Percentiles rank a stretch among this genome's conserved stretches.
Evolutionary conservation across 1,284 basidiomycete genomes (phyloP).

Genomic region (Binderoboletus segoi): DNA sequence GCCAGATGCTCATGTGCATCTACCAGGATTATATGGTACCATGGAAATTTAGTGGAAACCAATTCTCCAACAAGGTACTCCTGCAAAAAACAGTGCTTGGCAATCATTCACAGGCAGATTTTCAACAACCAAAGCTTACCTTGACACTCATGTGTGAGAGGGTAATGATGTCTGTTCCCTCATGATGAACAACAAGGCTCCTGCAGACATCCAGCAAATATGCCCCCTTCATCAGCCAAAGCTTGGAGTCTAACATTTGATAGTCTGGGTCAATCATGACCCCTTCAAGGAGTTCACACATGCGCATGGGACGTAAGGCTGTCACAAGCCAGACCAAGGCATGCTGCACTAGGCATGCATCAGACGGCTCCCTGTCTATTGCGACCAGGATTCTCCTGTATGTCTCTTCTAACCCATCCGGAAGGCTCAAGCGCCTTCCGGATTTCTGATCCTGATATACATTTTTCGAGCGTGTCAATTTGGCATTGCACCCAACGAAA

Average conservation of each 20-base stretch:
- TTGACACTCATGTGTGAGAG: slow-evolving; percentile 13
- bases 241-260: not conserved
- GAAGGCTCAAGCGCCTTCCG: slow-evolving; percentile 6
- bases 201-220: slow-evolving; percentile 1
- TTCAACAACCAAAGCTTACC: not conserved
- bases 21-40: slow-evolving; percentile 1
- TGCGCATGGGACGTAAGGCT: not conserved
- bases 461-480: slow-evolving; percentile 8
- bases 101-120: not conserved
- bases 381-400: slow-evolving; percentile 11
- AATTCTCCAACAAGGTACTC: slow-evolving; percentile 7
- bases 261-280: slow-evolving; percentile 3
- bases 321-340: slow-evolving; percentile 11
- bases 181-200: slow-evolving; percentile 4
- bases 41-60: not conserved
- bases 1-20: slow-evolving; percentile 3
- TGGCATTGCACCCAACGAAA: slow-evolving; percentile 20
- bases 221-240: not conserved
- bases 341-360: not conserved
- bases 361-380: not conserved
- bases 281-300: not conserved
- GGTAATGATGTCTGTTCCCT: not conserved
- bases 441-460: not conserved
- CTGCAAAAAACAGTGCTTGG: not conserved
- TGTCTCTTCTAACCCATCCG: slow-evolving; percentile 14